Conservation (phyloP, 2,329 filamentous ascomycete species). For the Teratosphaeriaceae sp. region DNA sequence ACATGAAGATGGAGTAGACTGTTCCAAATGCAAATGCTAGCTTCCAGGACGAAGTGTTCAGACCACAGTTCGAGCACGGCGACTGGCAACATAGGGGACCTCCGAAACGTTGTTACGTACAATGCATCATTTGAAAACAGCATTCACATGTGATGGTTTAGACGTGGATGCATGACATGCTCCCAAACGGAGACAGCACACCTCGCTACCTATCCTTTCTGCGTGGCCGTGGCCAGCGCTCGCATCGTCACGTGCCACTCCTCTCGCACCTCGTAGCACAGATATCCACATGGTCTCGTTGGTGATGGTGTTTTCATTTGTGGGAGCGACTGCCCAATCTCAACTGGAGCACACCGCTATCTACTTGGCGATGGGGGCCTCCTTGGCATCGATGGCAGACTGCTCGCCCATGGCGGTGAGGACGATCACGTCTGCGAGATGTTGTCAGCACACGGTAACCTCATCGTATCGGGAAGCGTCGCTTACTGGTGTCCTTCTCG, state of each 20-base stretch:
- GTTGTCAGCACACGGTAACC: slow-evolving; percentile 4
- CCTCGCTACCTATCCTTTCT: slow-evolving; percentile 2
- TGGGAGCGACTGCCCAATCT: not conserved
- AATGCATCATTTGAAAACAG: no score
- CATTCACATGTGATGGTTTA: not conserved
- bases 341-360: no score
- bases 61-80: no score
- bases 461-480: not conserved
- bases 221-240: slow-evolving; percentile 1
- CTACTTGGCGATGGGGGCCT: no score
- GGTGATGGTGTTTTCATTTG: not conserved
- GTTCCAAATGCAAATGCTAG: no score
- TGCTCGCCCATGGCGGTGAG: slow-evolving; percentile 97
- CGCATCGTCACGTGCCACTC: not conserved
- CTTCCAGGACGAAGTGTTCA: no score
- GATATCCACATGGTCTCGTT: slow-evolving; percentile 1
- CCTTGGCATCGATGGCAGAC: slow-evolving; percentile 86
- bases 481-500: slow-evolving; percentile 90
- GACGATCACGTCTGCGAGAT: slow-evolving; percentile 69
- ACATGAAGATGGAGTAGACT: no score
- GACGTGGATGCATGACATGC: not conserved
- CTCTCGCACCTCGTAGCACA: slow-evolving; percentile 2
- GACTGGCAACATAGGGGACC: no score
- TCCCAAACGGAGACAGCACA: not conserved
- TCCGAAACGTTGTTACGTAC: no score